A percentile compares a stretch with the other conserved stretches of the same genome.
These are phyloP conservation scores for Tinospora cordifolia DNA, from an alignment of 164 flowering plant genomes.

Conservation along the genomic window DNA sequence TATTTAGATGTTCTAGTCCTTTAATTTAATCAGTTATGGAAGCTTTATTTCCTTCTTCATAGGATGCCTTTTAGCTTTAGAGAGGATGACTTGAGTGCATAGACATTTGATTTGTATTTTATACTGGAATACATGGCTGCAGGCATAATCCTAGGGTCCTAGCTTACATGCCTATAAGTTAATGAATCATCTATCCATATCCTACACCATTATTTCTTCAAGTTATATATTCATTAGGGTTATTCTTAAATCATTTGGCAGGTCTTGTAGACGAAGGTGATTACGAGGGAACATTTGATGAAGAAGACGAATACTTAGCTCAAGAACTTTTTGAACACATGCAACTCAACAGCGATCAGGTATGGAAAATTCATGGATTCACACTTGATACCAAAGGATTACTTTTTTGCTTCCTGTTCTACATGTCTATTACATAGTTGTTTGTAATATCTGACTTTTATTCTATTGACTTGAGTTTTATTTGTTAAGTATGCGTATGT, in stretches of 20 bases:
- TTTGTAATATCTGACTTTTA: neutral
- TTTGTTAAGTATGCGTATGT: neutral
- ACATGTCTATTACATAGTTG: neutral
- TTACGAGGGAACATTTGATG: constrained; percentile 38
- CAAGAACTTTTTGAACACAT: constrained; percentile 59
- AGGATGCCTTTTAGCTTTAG: neutral
- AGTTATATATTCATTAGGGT: neutral
- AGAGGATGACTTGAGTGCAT: neutral
- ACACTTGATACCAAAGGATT: neutral
- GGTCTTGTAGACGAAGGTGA: constrained; percentile 38
- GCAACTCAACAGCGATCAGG: constrained; percentile 56
- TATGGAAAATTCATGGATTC: constrained; percentile 17
- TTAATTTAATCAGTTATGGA: neutral
- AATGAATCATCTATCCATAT: neutral
- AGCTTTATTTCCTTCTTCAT: neutral
- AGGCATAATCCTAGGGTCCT: neutral
- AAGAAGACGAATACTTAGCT: constrained; percentile 79
- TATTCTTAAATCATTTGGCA: neutral
- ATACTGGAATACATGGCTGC: neutral
- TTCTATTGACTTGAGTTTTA: neutral
- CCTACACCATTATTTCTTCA: neutral
- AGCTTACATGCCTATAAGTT: neutral
- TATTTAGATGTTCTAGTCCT: neutral
- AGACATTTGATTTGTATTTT: neutral
- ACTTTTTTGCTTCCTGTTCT: neutral